phyloP scores from a whole-genome alignment of 2,329 filamentous ascomycete species.

The Pseudogymnoascus destructans region DNA sequence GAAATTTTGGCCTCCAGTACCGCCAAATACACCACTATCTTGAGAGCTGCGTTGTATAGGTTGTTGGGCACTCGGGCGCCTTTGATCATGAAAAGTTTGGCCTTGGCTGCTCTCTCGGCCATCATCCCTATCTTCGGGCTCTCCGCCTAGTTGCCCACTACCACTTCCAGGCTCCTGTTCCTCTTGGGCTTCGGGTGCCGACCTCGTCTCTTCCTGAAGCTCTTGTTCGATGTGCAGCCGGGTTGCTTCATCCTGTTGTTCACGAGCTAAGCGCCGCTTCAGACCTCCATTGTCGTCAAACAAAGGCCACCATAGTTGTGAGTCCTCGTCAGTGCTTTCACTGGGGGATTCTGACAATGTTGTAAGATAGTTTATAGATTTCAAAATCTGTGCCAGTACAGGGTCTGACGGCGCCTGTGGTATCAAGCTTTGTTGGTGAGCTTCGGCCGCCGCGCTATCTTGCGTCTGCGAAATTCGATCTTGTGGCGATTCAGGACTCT shows the following conservation, averaged over 20 bases:
- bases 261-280: conserved; percentile 47
- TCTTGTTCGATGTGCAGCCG: conserved; percentile 40
- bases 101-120: conserved; percentile 30
- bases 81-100: conserved; percentile 42
- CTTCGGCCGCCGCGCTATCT: conserved; percentile 9
- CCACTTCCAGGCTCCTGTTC: conserved; percentile 71
- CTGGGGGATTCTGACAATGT: not conserved
- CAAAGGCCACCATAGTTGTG: conserved; percentile 36
- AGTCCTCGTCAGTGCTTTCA: conserved; percentile 21
- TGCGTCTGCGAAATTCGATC: conserved; percentile 12
- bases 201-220: conserved; percentile 37
- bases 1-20: conserved; percentile 35
- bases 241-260: conserved; percentile 52
- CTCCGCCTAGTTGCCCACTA: conserved; percentile 80
- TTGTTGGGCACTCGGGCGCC: conserved; percentile 56
- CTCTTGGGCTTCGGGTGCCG: conserved; percentile 34
- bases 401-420: conserved; percentile 17
- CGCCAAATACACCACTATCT: conserved; percentile 40
- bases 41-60: conserved; percentile 55
- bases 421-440: conserved; percentile 12
- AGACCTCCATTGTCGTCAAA: conserved; percentile 74
- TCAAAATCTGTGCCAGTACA: conserved; percentile 30
- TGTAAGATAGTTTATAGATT: conserved; percentile 32
- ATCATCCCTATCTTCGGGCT: conserved; percentile 69
- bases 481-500: conserved; percentile 29